A percentile compares a stretch with the other conserved stretches of the same genome.
Conservation (phyloP, 2,329 filamentous ascomycete genomes). For the Colletotrichum eleusines region DNA sequence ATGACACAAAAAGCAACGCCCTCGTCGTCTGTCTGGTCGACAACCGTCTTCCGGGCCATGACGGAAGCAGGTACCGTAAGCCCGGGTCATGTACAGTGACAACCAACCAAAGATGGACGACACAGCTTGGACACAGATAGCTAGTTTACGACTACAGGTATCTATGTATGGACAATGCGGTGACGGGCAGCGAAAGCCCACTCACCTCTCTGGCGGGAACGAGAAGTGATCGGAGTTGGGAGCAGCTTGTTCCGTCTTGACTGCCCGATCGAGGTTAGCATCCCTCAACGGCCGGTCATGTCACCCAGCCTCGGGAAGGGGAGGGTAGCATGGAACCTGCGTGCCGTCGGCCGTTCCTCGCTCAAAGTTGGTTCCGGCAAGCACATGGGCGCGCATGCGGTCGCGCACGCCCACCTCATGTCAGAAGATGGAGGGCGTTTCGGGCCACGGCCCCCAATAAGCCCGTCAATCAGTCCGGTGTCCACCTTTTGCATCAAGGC, state of each 20-base stretch:
- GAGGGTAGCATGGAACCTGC: conserved; percentile 23
- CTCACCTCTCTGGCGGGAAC: conserved; percentile 3
- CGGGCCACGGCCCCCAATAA: conserved; percentile 12
- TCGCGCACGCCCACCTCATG: conserved; percentile 6
- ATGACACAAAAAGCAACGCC: not conserved
- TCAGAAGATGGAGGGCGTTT: conserved; percentile 9
- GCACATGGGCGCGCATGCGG: not conserved
- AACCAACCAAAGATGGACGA: not conserved
- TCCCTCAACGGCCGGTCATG: conserved; percentile 1
- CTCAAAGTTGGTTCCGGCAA: not conserved
- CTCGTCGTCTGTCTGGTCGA: not conserved
- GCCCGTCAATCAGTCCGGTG: conserved; percentile 6
- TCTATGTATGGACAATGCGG: conserved; percentile 22
- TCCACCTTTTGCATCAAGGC: not conserved
- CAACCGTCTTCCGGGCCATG: not conserved
- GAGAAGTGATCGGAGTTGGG: conserved; percentile 28
- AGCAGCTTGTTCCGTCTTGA: conserved; percentile 15
- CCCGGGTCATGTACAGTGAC: conserved; percentile 15
- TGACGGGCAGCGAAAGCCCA: no score
- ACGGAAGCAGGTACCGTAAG: conserved; percentile 2
- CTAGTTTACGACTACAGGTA: no score
- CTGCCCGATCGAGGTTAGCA: conserved; percentile 25
- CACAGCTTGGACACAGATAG: no score
- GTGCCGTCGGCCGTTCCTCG: conserved; percentile 25
- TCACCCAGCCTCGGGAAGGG: conserved; percentile 20